A percentile compares a stretch with the other conserved stretches of the same genome.
These are phyloP conservation scores for Sechiopsis laciniata DNA, from an alignment of 306 rosid genomes.

Conservation along the genomic window DNA sequence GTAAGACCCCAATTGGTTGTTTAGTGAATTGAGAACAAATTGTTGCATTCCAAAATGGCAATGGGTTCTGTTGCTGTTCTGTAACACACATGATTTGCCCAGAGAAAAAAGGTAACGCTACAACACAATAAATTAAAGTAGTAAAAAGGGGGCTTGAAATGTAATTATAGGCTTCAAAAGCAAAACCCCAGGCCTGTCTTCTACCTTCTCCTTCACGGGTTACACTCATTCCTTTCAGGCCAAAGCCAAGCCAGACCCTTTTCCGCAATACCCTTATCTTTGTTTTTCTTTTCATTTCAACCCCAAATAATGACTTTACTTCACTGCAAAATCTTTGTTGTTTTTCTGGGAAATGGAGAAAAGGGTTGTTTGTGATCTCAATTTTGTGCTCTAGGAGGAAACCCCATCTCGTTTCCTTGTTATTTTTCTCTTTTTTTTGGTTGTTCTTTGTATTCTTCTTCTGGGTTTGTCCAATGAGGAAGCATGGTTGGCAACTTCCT, in stretches of 20 bases:
- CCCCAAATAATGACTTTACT: neutral
- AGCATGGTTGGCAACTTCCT: constrained; percentile 95
- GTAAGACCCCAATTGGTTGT: neutral
- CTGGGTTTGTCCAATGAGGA: constrained; percentile 63
- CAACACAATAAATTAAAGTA: constrained; percentile 32
- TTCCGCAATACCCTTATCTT: too few species aligned
- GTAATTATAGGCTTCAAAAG: constrained; percentile 36
- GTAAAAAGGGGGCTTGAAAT: constrained; percentile 27
- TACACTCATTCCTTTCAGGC: neutral
- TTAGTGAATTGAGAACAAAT: too few species aligned
- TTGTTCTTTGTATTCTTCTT: constrained; percentile 17
- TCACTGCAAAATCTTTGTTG: constrained; percentile 33
- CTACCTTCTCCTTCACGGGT: constrained; percentile 24
- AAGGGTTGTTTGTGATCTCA: neutral
- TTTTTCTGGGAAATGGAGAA: constrained; percentile 19
- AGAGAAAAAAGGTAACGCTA: constrained; percentile 42
- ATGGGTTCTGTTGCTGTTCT: constrained; percentile 21
- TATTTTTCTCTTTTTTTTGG: neutral
- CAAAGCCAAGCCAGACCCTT: too few species aligned
- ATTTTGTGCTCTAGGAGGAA: neutral
- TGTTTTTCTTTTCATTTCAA: too few species aligned
- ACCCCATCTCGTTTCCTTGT: too few species aligned
- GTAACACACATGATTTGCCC: constrained; percentile 54
- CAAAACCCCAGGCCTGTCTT: constrained; percentile 21
- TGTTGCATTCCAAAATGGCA: constrained; percentile 21